phyloP scores from a whole-genome alignment of 2,329 filamentous ascomycete genomes.

The Meredithiella fracta region DNA sequence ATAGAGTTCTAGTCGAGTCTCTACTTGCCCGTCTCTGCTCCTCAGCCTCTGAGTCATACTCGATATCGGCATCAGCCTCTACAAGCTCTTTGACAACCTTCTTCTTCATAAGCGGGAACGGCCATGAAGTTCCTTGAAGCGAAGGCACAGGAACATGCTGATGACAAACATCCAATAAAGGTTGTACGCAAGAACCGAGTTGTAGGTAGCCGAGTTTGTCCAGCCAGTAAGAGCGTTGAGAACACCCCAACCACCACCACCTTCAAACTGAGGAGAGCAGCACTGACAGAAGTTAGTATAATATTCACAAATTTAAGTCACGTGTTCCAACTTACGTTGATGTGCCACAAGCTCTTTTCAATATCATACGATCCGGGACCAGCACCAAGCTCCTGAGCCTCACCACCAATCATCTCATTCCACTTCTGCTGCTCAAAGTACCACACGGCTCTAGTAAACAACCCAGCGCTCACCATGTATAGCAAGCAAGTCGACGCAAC shows the following conservation, averaged over 20 bases:
- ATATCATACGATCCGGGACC: conserved; percentile 71
- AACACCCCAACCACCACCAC: conserved; percentile 68
- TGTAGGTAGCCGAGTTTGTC: conserved; percentile 77
- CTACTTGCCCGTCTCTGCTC: conserved; percentile 3
- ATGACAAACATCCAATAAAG: conserved; percentile 68
- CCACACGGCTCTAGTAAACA: conserved; percentile 67
- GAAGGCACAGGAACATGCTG: conserved; percentile 43
- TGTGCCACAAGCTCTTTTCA: conserved; percentile 61
- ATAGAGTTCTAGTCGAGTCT: conserved; percentile 11
- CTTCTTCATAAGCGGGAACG: conserved; percentile 12
- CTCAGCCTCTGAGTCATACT: not conserved
- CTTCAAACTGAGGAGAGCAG: conserved; percentile 57
- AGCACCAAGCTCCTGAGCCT: conserved; percentile 30
- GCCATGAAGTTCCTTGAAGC: conserved; percentile 41
- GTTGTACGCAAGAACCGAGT: conserved; percentile 75
- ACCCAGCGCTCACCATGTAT: conserved; percentile 67
- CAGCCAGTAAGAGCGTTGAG: conserved; percentile 78
- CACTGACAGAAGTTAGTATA: conserved; percentile 34
- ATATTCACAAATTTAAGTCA: not conserved
- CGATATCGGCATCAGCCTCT: not conserved
- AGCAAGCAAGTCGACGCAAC: conserved; percentile 66
- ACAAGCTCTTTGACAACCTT: not conserved
- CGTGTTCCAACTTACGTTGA: conserved; percentile 45
- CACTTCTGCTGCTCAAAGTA: conserved; percentile 54
- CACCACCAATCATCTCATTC: conserved; percentile 46